These are phyloP conservation scores for Alternaria infectoria DNA, from an alignment of 2,329 filamentous ascomycete genomes.

Conservation along the genomic window DNA sequence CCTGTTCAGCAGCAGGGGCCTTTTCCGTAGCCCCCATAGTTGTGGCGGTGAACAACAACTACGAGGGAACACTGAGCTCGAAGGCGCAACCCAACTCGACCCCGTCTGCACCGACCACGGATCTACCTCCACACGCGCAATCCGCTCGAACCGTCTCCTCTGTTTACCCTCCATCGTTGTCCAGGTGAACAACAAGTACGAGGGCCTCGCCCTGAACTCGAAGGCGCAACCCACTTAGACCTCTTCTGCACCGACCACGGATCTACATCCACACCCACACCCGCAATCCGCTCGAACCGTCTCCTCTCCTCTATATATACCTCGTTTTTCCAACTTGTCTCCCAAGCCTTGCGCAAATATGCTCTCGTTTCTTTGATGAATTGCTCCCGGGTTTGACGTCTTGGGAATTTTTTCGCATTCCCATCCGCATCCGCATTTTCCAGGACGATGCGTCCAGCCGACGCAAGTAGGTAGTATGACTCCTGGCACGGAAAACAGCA, in stretches of 20 bases:
- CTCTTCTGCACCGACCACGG: background rate
- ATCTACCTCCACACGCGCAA: background rate
- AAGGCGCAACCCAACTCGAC: no score
- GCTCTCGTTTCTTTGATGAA: background rate
- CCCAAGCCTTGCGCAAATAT: background rate
- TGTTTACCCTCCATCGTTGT: background rate
- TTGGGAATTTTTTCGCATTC: background rate
- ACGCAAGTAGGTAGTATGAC: background rate
- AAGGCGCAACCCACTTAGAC: background rate
- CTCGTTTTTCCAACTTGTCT: background rate
- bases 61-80: no score
- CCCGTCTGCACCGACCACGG: no score
- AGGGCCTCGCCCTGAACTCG: background rate
- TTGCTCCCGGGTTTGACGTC: background rate
- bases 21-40: no score
- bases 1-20: no score
- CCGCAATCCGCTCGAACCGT: background rate
- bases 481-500: background rate
- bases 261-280: background rate
- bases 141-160: background rate
- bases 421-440: background rate
- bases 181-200: background rate
- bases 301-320: background rate
- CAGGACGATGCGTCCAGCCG: background rate
- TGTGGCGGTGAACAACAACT: no score